Evolutionary conservation across 2,329 filamentous ascomycete species (phyloP).

Genomic region (Cladosporium sphaerospermum): DNA sequence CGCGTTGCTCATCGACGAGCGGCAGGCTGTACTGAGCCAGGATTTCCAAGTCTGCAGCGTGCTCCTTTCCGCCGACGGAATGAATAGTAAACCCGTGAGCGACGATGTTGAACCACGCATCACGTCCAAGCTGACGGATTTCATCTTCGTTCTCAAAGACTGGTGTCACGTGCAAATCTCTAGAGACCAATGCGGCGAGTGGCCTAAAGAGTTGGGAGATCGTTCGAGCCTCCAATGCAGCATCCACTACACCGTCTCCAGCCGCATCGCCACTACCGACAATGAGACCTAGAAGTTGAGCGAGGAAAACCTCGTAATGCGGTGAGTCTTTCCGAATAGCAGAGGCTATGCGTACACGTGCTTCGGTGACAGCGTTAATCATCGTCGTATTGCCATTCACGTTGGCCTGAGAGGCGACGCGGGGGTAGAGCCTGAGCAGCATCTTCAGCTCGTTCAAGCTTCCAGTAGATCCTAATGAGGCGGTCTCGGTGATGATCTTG

Average conservation of each 20-base stretch:
- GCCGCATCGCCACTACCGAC: constrained; percentile 88
- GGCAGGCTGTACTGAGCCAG: constrained; percentile 85
- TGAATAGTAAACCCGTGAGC: constrained; percentile 81
- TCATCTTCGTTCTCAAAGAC: constrained; percentile 44
- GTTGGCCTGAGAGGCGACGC: constrained; percentile 66
- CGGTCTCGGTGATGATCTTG: constrained; percentile 77
- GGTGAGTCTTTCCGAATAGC: constrained; percentile 63
- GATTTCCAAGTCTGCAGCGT: constrained; percentile 69
- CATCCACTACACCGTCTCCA: constrained; percentile 30
- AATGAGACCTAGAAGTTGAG: constrained; percentile 76
- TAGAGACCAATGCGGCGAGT: constrained; percentile 74
- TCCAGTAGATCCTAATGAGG: constrained; percentile 68
- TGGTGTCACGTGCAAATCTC: constrained; percentile 43
- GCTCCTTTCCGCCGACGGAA: constrained; percentile 65
- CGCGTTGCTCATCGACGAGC: constrained; percentile 78
- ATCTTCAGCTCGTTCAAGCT: constrained; percentile 78
- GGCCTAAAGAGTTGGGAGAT: constrained; percentile 84
- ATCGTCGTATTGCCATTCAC: constrained; percentile 61
- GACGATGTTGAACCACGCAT: constrained; percentile 97
- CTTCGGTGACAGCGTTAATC: constrained; percentile 68
- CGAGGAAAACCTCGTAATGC: constrained; percentile 75
- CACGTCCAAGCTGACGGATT: constrained; percentile 58
- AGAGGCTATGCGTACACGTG: constrained; percentile 70
- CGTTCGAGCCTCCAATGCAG: constrained; percentile 75
- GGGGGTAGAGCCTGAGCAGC: constrained; percentile 75